Conservation (phyloP, 2,329 filamentous ascomycete genomes). For the Ophiostoma angusticollis region DNA sequence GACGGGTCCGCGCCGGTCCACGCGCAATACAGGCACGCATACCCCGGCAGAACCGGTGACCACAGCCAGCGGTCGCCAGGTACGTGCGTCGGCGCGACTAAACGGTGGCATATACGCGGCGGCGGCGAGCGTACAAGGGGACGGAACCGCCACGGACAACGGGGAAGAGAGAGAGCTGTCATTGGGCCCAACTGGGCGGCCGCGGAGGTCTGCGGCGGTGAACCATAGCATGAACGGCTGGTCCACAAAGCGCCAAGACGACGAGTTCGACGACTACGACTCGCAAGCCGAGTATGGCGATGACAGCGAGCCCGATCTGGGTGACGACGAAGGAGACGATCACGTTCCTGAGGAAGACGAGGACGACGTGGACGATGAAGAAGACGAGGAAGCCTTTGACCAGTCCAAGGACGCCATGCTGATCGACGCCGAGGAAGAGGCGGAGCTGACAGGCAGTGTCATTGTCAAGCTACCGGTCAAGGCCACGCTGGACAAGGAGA, state of each 20-base stretch:
- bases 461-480: conserved; percentile 60
- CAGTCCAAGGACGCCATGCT: conserved; percentile 40
- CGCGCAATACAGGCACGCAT: conserved; percentile 59
- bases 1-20: conserved; percentile 48
- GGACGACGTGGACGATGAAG: too few species aligned
- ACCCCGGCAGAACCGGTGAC: conserved; percentile 59
- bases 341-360: conserved; percentile 29
- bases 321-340: conserved; percentile 55
- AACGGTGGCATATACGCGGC: conserved; percentile 41
- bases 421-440: conserved; percentile 37
- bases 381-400: conserved; percentile 44
- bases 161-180: conserved; percentile 23
- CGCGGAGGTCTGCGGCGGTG: conserved; percentile 36
- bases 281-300: conserved; percentile 46
- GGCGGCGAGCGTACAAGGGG: conserved; percentile 31
- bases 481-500: conserved; percentile 25
- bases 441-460: conserved; percentile 36
- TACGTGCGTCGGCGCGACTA: conserved; percentile 53
- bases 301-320: conserved; percentile 61
- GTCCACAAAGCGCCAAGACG: conserved; percentile 24
- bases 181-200: conserved; percentile 33
- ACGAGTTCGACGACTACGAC: conserved; percentile 36
- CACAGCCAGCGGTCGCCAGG: conserved; percentile 80
- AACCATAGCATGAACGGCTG: conserved; percentile 39
- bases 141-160: conserved; percentile 15